Conservation (phyloP, 768 basidiomycete genomes). For the Amylocystis lapponica region DNA sequence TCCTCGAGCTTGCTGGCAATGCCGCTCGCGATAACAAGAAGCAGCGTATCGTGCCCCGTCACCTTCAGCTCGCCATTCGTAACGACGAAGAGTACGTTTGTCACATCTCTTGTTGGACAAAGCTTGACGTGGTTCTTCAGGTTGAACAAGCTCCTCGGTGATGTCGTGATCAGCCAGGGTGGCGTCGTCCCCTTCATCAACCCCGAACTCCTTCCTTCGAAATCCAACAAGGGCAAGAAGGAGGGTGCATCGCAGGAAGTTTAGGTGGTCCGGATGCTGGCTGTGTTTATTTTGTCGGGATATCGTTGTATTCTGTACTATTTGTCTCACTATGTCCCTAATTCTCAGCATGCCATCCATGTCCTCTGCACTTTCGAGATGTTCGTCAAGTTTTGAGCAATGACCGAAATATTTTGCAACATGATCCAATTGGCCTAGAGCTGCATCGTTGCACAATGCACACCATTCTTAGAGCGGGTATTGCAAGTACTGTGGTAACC, state of each 20-base stretch:
- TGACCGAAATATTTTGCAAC: too few relatives aligned
- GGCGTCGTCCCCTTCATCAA: conserved; percentile 66
- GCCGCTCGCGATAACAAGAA: conserved; percentile 79
- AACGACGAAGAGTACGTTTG: conserved; percentile 64
- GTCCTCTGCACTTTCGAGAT: too few relatives aligned
- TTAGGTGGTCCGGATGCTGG: conserved; percentile 21
- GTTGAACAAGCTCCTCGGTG: conserved; percentile 50
- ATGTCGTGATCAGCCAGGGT: conserved; percentile 70
- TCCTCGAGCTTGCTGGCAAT: conserved; percentile 80
- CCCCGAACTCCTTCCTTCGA: conserved; percentile 40
- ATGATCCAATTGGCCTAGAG: too few relatives aligned
- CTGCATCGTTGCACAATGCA: too few relatives aligned
- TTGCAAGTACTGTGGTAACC: too few relatives aligned
- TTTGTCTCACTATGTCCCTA: background rate
- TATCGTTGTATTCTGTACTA: conserved; percentile 7
- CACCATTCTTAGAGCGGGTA: too few relatives aligned
- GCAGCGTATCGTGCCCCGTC: conserved; percentile 75
- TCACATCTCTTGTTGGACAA: background rate
- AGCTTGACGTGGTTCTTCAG: conserved; percentile 22
- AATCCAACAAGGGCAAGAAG: conserved; percentile 43
- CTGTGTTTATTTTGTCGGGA: conserved; percentile 1
- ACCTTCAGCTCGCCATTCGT: conserved; percentile 69
- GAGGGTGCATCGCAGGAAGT: conserved; percentile 47
- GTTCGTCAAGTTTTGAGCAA: too few relatives aligned
- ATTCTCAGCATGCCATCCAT: too few relatives aligned